These are phyloP conservation scores for Cystofilobasidium capitatum DNA, from an alignment of 768 basidiomycete species.

Conservation along the genomic window DNA sequence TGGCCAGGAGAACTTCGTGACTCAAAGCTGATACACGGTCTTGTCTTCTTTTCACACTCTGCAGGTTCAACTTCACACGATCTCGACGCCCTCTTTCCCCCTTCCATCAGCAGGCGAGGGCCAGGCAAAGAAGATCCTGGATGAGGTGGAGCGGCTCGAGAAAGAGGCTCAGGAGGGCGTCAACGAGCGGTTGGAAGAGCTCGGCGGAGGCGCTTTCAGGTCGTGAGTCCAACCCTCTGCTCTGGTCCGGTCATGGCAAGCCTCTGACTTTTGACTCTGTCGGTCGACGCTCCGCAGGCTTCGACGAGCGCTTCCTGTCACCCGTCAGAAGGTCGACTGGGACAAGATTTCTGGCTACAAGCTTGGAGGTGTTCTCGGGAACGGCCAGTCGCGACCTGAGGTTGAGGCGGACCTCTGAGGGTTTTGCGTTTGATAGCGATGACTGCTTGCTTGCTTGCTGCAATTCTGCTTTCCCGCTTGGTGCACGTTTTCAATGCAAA, in stretches of 20 bases:
- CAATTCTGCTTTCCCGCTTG: too few species aligned
- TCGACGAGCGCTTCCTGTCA: constrained; percentile 80
- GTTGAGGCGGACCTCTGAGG: constrained; percentile 9
- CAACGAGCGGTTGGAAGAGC: constrained; percentile 71
- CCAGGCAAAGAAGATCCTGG: constrained; percentile 59
- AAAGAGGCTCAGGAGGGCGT: constrained; percentile 71
- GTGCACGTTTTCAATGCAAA: too few species aligned
- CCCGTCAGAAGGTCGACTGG: constrained; percentile 91
- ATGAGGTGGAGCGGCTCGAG: constrained; percentile 62
- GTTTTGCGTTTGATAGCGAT: not conserved
- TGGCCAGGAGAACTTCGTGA: not conserved
- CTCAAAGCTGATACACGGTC: not conserved
- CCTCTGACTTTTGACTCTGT: not conserved
- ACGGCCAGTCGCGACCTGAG: not conserved
- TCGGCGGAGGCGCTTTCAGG: constrained; percentile 91
- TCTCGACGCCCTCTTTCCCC: constrained; percentile 55
- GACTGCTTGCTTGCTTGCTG: too few species aligned
- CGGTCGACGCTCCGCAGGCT: constrained; percentile 42
- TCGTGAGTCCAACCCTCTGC: constrained; percentile 37
- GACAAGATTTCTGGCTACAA: constrained; percentile 54
- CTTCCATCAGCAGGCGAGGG: constrained; percentile 30
- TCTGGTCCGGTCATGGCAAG: too few species aligned
- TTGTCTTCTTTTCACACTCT: not conserved
- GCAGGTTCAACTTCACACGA: constrained; percentile 82
- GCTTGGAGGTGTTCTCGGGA: constrained; percentile 18